Conservation (phyloP, 2,329 filamentous ascomycete genomes). For the Aurifilum marmelostoma region DNA sequence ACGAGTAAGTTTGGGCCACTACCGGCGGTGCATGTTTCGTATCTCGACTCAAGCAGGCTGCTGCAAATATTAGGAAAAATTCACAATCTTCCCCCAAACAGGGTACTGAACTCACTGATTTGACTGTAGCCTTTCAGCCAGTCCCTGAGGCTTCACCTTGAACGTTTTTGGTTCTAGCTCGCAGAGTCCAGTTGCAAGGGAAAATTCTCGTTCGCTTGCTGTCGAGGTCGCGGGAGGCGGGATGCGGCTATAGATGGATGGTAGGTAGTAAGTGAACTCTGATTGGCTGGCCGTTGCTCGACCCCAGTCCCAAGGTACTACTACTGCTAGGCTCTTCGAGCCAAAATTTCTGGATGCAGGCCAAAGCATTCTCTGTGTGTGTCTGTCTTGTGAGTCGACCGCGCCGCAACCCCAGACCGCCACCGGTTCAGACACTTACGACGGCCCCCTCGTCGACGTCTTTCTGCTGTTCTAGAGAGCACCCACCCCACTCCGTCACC, state of each 20-base stretch:
- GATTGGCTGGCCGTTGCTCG: conserved; percentile 1
- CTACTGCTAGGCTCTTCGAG: neutral
- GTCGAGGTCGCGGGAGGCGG: conserved; percentile 2
- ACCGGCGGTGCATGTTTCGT: neutral
- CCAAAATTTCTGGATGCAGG: conserved; percentile 23
- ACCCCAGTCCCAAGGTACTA: conserved; percentile 7
- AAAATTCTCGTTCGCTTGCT: no score
- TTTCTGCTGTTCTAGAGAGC: neutral
- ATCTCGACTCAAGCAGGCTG: neutral
- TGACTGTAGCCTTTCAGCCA: neutral
- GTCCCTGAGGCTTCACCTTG: neutral
- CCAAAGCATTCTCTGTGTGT: neutral
- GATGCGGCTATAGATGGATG: conserved; percentile 15
- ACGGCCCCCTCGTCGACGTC: conserved; percentile 2
- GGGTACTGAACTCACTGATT: neutral
- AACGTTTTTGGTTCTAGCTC: neutral
- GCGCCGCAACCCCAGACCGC: conserved; percentile 14
- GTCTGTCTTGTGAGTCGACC: neutral
- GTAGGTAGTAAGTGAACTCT: neutral
- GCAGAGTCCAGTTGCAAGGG: no score
- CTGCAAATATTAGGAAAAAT: neutral
- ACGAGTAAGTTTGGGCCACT: neutral
- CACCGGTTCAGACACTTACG: neutral
- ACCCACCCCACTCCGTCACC: neutral
- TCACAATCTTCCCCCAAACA: neutral